A percentile compares a stretch with the other conserved stretches of the same genome.
Conservation (phyloP, 805 yeast genomes). For the Saccharomycopsis javanensis region DNA sequence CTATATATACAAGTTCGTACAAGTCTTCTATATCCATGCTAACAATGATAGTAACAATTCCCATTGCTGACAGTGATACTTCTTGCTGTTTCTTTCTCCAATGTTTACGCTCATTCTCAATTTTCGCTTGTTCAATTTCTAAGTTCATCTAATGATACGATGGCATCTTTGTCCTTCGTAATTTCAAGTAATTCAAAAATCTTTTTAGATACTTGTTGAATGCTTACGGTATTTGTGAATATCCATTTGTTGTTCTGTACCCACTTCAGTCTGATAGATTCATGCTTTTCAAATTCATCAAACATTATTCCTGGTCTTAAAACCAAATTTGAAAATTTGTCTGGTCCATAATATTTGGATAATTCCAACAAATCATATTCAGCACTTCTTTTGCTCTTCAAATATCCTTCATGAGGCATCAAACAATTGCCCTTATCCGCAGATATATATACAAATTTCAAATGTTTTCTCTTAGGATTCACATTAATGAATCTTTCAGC, state of each 20-base stretch:
- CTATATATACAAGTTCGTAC: too few relatives aligned
- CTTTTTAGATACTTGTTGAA: constrained; percentile 53
- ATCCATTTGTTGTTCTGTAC: constrained; percentile 36
- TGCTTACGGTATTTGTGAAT: constrained; percentile 54
- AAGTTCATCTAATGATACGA: background rate
- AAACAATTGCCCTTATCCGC: constrained; percentile 57
- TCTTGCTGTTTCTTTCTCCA: background rate
- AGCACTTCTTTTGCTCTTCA: constrained; percentile 67
- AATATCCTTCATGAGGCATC: constrained; percentile 58
- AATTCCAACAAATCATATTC: constrained; percentile 42
- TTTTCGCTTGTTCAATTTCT: background rate
- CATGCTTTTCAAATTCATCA: constrained; percentile 35
- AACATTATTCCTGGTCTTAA: constrained; percentile 81
- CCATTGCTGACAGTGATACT: background rate
- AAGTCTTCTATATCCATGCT: too few relatives aligned
- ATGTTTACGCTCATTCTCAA: background rate
- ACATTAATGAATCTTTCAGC: constrained; percentile 17
- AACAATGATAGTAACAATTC: too few relatives aligned
- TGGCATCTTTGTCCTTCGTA: background rate
- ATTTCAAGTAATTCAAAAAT: background rate
- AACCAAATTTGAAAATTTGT: constrained; percentile 44
- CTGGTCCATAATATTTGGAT: background rate
- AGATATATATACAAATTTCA: constrained; percentile 61
- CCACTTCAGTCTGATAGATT: constrained; percentile 32
- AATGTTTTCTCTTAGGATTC: constrained; percentile 22